phyloP scores from a whole-genome alignment of 192 early-diverging fungal genomes.

The Neocallimastix lanati region DNA sequence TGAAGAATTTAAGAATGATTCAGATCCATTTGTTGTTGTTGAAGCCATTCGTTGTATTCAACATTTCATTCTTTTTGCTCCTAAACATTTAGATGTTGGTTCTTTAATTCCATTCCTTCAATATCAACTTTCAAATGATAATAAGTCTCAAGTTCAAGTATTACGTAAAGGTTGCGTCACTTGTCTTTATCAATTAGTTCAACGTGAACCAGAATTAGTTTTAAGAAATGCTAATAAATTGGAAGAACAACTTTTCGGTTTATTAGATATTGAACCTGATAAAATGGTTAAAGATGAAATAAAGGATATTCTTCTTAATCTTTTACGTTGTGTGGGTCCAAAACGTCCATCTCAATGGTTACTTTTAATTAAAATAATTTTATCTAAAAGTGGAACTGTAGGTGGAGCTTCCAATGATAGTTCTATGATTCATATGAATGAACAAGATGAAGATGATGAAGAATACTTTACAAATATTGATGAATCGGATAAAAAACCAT shows the following conservation, averaged over 20 bases:
- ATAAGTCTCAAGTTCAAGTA: conserved; percentile 24
- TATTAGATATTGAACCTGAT: conserved; percentile 57
- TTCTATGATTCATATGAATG: not conserved
- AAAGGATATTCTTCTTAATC: conserved; percentile 19
- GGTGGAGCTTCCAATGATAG: conserved; percentile 5
- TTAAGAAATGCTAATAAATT: conserved; percentile 37
- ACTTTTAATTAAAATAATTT: conserved; percentile 55
- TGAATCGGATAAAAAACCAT: conserved; percentile 3
- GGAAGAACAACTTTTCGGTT: conserved; percentile 62
- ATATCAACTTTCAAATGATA: conserved; percentile 26
- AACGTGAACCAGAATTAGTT: conserved; percentile 51
- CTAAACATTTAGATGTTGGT: conserved; percentile 44
- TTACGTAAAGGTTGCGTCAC: conserved; percentile 60
- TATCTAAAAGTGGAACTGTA: conserved; percentile 40
- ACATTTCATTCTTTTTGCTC: conserved; percentile 79
- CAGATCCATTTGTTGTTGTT: conserved; percentile 52
- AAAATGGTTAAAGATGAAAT: conserved; percentile 38
- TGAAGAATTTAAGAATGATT: conserved; percentile 58
- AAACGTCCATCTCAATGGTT: conserved; percentile 65
- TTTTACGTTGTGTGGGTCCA: conserved; percentile 20
- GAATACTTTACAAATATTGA: conserved; percentile 1
- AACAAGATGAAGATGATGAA: conserved; percentile 9
- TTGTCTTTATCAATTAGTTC: conserved; percentile 68
- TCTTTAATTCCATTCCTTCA: conserved; percentile 58
- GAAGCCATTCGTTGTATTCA: conserved; percentile 74